Conservation (phyloP, 768 basidiomycete species). For the Trametes cubensis region DNA sequence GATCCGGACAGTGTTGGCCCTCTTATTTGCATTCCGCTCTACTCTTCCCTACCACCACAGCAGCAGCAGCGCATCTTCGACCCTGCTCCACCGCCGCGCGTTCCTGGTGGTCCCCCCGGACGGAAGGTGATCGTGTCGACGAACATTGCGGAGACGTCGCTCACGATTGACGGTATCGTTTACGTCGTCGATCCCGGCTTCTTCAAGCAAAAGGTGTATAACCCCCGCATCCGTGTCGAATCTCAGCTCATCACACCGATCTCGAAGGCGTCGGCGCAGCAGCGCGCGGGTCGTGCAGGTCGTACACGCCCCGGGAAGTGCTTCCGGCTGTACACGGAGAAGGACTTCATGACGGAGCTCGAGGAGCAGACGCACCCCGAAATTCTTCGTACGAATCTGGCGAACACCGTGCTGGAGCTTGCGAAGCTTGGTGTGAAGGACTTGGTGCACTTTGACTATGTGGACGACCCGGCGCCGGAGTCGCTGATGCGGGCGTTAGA, state of each 20-base stretch:
- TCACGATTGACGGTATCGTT: slow-evolving; percentile 99
- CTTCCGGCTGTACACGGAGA: slow-evolving; percentile 95
- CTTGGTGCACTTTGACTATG: slow-evolving; percentile 34
- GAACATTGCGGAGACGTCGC: slow-evolving; percentile 96
- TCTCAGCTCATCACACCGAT: slow-evolving; percentile 91
- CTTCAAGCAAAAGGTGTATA: slow-evolving; percentile 98
- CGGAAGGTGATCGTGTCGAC: slow-evolving; percentile 95
- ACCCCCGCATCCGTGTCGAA: slow-evolving; percentile 95
- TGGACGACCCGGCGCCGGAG: slow-evolving; percentile 44
- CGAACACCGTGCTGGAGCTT: slow-evolving; percentile 90
- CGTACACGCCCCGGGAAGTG: slow-evolving; percentile 97
- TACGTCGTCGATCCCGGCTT: slow-evolving; percentile 98
- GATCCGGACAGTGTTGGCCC: slow-evolving; percentile 82
- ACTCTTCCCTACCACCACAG: slow-evolving; percentile 90
- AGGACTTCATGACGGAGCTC: slow-evolving; percentile 93
- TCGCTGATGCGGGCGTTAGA: slow-evolving; percentile 97
- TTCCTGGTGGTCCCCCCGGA: slow-evolving; percentile 73
- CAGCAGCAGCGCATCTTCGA: slow-evolving; percentile 99
- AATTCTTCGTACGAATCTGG: slow-evolving; percentile 90
- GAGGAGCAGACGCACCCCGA: slow-evolving; percentile 98
- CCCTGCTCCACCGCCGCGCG: slow-evolving; percentile 67
- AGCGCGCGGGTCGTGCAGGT: slow-evolving; percentile 94
- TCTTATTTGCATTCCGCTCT: slow-evolving; percentile 86
- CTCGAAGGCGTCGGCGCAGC: slow-evolving; percentile 95
- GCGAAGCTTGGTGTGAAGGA: slow-evolving; percentile 90